Conservation (phyloP, 352 stramenopile species). For the Globisporangium yorkense region DNA sequence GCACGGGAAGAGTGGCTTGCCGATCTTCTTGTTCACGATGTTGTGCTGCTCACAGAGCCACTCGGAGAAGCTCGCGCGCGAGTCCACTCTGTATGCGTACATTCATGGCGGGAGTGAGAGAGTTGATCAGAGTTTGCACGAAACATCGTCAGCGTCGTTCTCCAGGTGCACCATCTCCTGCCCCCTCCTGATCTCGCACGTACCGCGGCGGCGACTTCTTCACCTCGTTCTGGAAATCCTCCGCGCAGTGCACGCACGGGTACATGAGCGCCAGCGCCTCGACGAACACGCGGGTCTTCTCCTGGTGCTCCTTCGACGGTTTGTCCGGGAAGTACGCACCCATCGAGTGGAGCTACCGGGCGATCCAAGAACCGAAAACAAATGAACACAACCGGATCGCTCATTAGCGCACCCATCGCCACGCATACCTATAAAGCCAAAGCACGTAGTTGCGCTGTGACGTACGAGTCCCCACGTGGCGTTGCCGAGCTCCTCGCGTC, state of each 20-base stretch:
- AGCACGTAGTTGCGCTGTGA: not conserved
- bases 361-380: not conserved
- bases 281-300: slow-evolving; percentile 89
- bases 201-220: slow-evolving; percentile 88
- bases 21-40: slow-evolving; percentile 96
- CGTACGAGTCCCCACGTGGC: slow-evolving; percentile 84
- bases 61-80: slow-evolving; percentile 89
- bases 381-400: too few relatives aligned
- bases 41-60: slow-evolving; percentile 99
- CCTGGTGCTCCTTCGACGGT: slow-evolving; percentile 87
- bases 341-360: slow-evolving; percentile 87
- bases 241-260: slow-evolving; percentile 90
- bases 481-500: slow-evolving; percentile 81
- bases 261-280: slow-evolving; percentile 91
- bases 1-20: slow-evolving; percentile 93
- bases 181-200: slow-evolving; percentile 4
- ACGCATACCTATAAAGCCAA: not conserved
- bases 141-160: not conserved
- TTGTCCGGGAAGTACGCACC: slow-evolving; percentile 96
- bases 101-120: not conserved
- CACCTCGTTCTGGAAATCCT: slow-evolving; percentile 95
- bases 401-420: not conserved
- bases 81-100: slow-evolving; percentile 66
- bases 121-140: not conserved
- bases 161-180: too few relatives aligned